These are phyloP conservation scores for Eucalyptus brandiana DNA, from an alignment of 345 rosid genomes.

Conservation along the genomic window DNA sequence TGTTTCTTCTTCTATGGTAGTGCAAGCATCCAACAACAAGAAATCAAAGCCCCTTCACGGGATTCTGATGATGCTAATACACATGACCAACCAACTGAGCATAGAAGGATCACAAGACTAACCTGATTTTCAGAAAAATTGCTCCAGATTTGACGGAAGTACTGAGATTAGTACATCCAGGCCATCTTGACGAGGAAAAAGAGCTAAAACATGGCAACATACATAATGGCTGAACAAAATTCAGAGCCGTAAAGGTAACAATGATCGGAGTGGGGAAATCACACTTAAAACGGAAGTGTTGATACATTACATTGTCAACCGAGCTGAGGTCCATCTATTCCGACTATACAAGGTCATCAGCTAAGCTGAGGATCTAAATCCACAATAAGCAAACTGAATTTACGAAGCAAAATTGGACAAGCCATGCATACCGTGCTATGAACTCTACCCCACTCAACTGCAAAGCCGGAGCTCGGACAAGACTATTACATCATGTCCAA, in stretches of 20 bases:
- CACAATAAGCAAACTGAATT: not conserved
- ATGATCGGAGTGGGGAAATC: fast-evolving
- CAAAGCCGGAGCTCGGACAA: not conserved
- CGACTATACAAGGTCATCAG: not conserved
- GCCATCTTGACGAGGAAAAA: not conserved
- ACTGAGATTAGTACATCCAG: not conserved
- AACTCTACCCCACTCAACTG: not conserved
- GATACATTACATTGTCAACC: not conserved
- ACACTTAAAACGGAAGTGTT: not conserved
- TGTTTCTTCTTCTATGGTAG: not conserved
- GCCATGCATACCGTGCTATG: not conserved
- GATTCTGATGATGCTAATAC: not conserved
- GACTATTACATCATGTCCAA: not conserved
- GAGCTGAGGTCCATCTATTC: not conserved
- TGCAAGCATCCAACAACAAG: not conserved
- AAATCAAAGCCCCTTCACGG: not conserved
- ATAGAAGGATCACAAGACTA: not conserved
- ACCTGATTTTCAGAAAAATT: not conserved
- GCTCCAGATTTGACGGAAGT: not conserved
- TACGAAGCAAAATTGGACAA: not conserved
- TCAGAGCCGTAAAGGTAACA: fast-evolving
- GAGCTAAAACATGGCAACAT: not conserved
- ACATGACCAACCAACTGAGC: not conserved
- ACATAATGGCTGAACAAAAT: not conserved
- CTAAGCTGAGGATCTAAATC: not conserved